Conservation (phyloP, 495 filamentous ascomycete genomes). For the Xylaria telfairii region DNA sequence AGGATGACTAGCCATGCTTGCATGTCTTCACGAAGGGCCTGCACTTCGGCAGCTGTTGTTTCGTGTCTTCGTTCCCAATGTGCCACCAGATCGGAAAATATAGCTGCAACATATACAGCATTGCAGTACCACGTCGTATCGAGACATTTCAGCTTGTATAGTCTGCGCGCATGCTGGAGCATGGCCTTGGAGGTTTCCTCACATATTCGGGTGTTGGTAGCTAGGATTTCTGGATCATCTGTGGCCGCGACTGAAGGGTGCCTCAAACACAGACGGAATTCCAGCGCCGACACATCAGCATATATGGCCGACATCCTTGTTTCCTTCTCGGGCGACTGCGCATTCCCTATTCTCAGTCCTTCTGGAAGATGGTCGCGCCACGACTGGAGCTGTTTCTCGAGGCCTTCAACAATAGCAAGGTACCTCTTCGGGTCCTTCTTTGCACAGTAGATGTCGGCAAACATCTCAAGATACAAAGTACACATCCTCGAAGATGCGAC, state of each 20-base stretch:
- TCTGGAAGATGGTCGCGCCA: conserved; percentile 64
- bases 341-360: conserved; percentile 49
- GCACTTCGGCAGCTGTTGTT: conserved; percentile 60
- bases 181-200: conserved; percentile 69
- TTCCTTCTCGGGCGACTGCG: conserved; percentile 55
- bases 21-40: conserved; percentile 69
- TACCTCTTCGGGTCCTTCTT: conserved; percentile 64
- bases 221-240: conserved; percentile 62
- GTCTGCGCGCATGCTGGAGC: conserved; percentile 61
- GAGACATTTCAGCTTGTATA: conserved; percentile 68
- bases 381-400: conserved; percentile 65
- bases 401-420: conserved; percentile 61
- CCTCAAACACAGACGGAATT: conserved; percentile 61
- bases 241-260: conserved; percentile 76
- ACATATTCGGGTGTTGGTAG: conserved; percentile 70
- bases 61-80: conserved; percentile 68
- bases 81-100: conserved; percentile 74
- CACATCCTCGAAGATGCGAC: conserved; percentile 65
- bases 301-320: conserved; percentile 59
- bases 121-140: conserved; percentile 82
- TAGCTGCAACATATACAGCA: conserved; percentile 73
- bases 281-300: conserved; percentile 51
- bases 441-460: conserved; percentile 71
- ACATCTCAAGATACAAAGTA: conserved; percentile 72
- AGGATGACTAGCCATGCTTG: conserved; percentile 70